Evolutionary conservation across 805 yeast species (phyloP), one percentile per base, ranked within the genome.

Genomic region (Hanseniaspora opuntiae): DNA sequence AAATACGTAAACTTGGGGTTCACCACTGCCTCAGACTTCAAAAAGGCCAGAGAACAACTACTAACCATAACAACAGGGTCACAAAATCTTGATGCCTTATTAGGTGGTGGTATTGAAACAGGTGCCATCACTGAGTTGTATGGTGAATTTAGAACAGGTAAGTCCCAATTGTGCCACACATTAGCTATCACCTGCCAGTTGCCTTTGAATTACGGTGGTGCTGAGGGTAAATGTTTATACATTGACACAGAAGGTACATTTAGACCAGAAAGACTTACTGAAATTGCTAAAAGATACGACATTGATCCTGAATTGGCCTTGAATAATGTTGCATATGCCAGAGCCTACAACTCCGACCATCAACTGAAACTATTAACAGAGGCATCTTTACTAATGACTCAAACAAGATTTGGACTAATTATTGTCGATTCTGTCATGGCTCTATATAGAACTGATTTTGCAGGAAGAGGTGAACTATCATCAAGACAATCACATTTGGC

Each of bases 391-490:
- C 84, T 90, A 95, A 90, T 93, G 97, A 77, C 96, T 16, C 93
- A 86, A 65, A 82, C 96, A 24, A 75, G 97, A 58, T 93, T 93
- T 61, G 82, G 95, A 7, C 68, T 93, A 59, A 73, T 93, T 56
- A 84, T 93, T 57, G 96, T 93, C n/a, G 98, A 93, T 68, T 87
- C 97, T 11, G 86, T 93, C 56, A 93, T 94, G 97, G 95, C 97
- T 0, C 73, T 89, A 40, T 89, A 89, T 68, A 78, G 98, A 67
- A 88, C 97, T 0, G 98, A 93, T 70, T 93, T 79, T 65, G 75
- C 88, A 19, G 98, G 98, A 33, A 77, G 98, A 67, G 98, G 96
- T 35, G 98, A 93, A 67, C 74, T 93, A 58, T 82, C 94, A 61
- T 96, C 96, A 4, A 76, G 98, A 60, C 98, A 93, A 69, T 79